A percentile compares a stretch with the other conserved stretches of the same genome.
Evolutionary conservation across 2,329 filamentous ascomycete species (phyloP).

Genomic region (Sclerotinia sclerotiorum): DNA sequence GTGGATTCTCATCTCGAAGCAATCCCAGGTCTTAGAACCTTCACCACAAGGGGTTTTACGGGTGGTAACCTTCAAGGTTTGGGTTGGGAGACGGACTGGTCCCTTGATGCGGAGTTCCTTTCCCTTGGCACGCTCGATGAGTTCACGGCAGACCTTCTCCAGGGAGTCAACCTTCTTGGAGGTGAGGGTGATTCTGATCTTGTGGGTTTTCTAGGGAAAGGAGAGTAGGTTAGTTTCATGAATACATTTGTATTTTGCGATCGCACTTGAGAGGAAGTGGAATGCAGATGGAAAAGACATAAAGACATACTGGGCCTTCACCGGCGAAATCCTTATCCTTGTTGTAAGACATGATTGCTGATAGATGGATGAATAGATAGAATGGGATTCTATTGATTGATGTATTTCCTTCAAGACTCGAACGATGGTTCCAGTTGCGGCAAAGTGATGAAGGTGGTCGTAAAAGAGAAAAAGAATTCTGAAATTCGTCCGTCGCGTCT

Average conservation of each 20-base stretch:
- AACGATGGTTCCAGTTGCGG: slow-evolving; percentile 64
- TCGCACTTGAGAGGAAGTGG: background rate
- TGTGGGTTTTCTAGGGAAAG: slow-evolving; percentile 78
- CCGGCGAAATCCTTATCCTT: slow-evolving; percentile 90
- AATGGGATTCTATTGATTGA: slow-evolving; percentile 39
- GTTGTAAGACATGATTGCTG: slow-evolving; percentile 79
- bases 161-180: slow-evolving; percentile 91
- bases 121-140: slow-evolving; percentile 96
- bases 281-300: background rate
- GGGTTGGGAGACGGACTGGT: slow-evolving; percentile 95
- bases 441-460: slow-evolving; percentile 71
- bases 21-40: slow-evolving; percentile 99
- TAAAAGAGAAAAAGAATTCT: slow-evolving; percentile 17
- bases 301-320: slow-evolving; percentile 72
- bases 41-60: slow-evolving; percentile 99
- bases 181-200: slow-evolving; percentile 97
- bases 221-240: slow-evolving; percentile 18
- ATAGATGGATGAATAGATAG: slow-evolving; percentile 17
- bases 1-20: slow-evolving; percentile 98
- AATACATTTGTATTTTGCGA: background rate
- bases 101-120: slow-evolving; percentile 99
- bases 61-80: slow-evolving; percentile 76
- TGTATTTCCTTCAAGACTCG: slow-evolving; percentile 72
- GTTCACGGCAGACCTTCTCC: slow-evolving; percentile 97
- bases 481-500: background rate